A percentile compares a stretch with the other conserved stretches of the same genome.
Evolutionary conservation across 306 rosid species (phyloP).

Genomic region (Cicer chorassanicum): DNA sequence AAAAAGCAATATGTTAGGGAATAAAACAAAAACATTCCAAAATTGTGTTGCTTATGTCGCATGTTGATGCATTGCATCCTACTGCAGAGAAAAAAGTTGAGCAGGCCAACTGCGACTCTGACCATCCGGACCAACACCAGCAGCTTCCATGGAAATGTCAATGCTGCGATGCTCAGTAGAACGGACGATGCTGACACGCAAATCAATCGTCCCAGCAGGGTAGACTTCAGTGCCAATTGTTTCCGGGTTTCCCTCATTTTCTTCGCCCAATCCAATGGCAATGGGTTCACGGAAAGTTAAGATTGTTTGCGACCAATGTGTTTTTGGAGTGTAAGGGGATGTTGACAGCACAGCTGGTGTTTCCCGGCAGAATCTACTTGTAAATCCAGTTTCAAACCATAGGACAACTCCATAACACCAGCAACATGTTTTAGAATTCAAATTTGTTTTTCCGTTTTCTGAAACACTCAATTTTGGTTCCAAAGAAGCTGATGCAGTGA

Average conservation of each 20-base stretch:
- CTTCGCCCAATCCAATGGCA: constrained; percentile 55
- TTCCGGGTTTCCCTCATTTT: constrained; percentile 40
- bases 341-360: constrained; percentile 73
- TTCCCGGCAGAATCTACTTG: constrained; percentile 86
- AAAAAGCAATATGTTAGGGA: constrained; percentile 6
- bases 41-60: constrained; percentile 24
- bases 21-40: constrained; percentile 26
- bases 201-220: constrained; percentile 68
- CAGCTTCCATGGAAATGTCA: constrained; percentile 85
- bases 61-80: constrained; percentile 37
- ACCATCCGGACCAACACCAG: constrained; percentile 63
- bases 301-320: constrained; percentile 93
- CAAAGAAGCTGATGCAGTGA: constrained; percentile 75
- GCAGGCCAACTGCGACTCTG: constrained; percentile 68
- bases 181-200: constrained; percentile 85
- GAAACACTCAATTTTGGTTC: constrained; percentile 55
- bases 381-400: constrained; percentile 94
- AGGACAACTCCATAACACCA: constrained; percentile 79
- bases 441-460: constrained; percentile 29
- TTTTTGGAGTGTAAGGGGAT: constrained; percentile 71
- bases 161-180: constrained; percentile 84
- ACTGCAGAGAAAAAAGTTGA: constrained; percentile 64
- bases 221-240: constrained; percentile 62
- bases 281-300: constrained; percentile 84
- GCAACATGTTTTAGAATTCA: constrained; percentile 52